phyloP scores from a whole-genome alignment of 2,329 filamentous ascomycete species.

The Trichoderma cornu-damae region DNA sequence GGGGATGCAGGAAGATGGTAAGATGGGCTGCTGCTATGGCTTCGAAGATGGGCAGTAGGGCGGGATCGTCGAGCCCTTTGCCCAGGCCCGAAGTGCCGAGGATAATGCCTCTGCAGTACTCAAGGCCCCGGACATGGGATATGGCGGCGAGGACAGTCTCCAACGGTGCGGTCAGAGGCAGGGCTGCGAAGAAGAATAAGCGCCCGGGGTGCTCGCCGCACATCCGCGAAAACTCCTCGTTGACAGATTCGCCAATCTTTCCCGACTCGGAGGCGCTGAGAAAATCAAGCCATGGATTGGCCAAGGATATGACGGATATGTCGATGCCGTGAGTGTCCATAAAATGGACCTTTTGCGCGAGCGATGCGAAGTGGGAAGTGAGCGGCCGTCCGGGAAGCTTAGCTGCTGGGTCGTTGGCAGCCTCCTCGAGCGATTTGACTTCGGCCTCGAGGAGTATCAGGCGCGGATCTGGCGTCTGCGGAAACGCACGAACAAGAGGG shows the following conservation, averaged over 20 bases:
- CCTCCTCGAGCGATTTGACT: constrained; percentile 42
- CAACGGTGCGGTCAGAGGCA: constrained; percentile 67
- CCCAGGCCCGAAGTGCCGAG: constrained; percentile 81
- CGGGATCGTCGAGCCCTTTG: constrained; percentile 70
- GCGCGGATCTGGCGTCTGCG: constrained; percentile 51
- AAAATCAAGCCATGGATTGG: constrained; percentile 94
- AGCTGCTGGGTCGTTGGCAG: constrained; percentile 49
- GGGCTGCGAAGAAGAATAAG: constrained; percentile 75
- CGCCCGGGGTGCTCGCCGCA: constrained; percentile 62
- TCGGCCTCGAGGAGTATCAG: constrained; percentile 59
- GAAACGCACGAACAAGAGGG: constrained; percentile 66
- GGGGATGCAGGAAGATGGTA: constrained; percentile 80
- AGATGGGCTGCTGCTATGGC: constrained; percentile 61
- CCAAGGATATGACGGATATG: constrained; percentile 79
- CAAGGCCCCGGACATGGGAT: constrained; percentile 53
- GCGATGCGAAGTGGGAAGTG: constrained; percentile 75
- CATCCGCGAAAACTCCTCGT: constrained; percentile 69
- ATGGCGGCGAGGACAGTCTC: constrained; percentile 62
- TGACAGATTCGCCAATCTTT: constrained; percentile 61
- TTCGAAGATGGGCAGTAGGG: constrained; percentile 65
- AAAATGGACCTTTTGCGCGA: constrained; percentile 74
- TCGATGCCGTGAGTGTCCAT: constrained; percentile 82
- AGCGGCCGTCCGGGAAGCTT: constrained; percentile 73
- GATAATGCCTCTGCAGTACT: constrained; percentile 76
- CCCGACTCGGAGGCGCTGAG: constrained; percentile 57